phyloP scores from a whole-genome alignment of 2,329 filamentous ascomycete genomes.

The Stylonectria norvegica region DNA sequence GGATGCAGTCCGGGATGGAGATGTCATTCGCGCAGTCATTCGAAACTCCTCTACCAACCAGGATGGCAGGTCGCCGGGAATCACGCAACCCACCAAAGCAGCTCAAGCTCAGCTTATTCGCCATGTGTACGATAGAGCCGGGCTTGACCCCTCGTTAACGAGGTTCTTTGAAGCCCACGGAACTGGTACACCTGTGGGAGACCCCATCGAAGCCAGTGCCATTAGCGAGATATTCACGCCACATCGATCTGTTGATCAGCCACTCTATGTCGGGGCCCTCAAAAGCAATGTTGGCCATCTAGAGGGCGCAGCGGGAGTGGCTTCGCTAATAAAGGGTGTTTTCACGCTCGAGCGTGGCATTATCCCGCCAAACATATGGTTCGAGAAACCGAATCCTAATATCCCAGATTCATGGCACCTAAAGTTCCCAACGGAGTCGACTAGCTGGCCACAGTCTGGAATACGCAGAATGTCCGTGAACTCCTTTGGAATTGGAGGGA shows the following conservation, averaged over 20 bases:
- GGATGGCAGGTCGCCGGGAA: slow-evolving; percentile 41
- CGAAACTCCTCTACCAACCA: slow-evolving; percentile 25
- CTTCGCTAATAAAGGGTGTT: slow-evolving; percentile 11
- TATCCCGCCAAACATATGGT: slow-evolving; percentile 15
- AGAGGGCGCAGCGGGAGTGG: slow-evolving; percentile 15
- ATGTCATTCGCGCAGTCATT: slow-evolving; percentile 38
- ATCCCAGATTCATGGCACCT: slow-evolving; percentile 1
- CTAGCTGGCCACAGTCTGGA: slow-evolving; percentile 2
- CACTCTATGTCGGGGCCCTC: slow-evolving; percentile 19
- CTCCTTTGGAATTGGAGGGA: slow-evolving; percentile 45
- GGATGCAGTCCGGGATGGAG: slow-evolving; percentile 41
- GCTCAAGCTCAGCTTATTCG: slow-evolving; percentile 24
- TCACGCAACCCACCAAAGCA: slow-evolving; percentile 29
- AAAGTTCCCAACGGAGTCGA: neutral
- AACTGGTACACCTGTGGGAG: slow-evolving; percentile 14
- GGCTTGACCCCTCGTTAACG: slow-evolving; percentile 19
- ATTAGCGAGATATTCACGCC: slow-evolving; percentile 4
- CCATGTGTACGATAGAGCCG: slow-evolving; percentile 28
- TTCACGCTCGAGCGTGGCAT: slow-evolving; percentile 9
- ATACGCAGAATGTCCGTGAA: slow-evolving; percentile 33
- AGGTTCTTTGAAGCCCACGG: slow-evolving; percentile 34
- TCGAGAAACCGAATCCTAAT: slow-evolving; percentile 7
- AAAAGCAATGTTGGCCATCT: slow-evolving; percentile 27
- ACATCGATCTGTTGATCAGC: neutral
- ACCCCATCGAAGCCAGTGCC: slow-evolving; percentile 10